These are phyloP conservation scores for Phaeoacremonium minimum DNA, from an alignment of 2,329 filamentous ascomycete species.

Conservation along the genomic window DNA sequence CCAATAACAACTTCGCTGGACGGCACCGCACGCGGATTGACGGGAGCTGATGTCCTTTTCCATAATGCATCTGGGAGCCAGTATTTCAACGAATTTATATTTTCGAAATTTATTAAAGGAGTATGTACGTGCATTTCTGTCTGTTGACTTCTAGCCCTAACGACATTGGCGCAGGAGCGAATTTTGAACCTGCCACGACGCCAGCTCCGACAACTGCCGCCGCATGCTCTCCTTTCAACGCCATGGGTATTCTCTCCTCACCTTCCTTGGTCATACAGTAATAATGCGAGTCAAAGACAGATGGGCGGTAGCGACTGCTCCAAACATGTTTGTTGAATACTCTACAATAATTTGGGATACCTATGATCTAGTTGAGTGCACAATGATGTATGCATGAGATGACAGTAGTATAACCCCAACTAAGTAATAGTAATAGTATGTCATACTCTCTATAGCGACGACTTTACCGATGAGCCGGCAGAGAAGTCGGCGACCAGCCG, in stretches of 20 bases:
- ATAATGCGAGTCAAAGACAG: too few relatives aligned
- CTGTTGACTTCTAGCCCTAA: neutral
- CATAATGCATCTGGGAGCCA: slow-evolving; percentile 25
- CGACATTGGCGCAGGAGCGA: slow-evolving; percentile 9
- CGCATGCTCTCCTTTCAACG: slow-evolving; percentile 19
- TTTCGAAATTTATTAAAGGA: slow-evolving; percentile 28
- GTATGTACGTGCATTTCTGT: slow-evolving; percentile 10
- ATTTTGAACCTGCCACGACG: slow-evolving; percentile 13
- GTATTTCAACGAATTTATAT: slow-evolving; percentile 30
- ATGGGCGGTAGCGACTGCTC: too few relatives aligned
- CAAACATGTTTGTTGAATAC: too few relatives aligned
- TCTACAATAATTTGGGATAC: too few relatives aligned
- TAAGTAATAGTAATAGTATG: too few relatives aligned
- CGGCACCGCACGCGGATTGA: neutral
- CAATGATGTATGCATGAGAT: too few relatives aligned
- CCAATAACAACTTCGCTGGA: neutral
- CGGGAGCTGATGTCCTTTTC: slow-evolving; percentile 19
- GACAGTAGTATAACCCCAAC: too few relatives aligned
- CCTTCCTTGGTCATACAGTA: too few relatives aligned
- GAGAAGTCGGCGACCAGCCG: too few relatives aligned
- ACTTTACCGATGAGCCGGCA: too few relatives aligned
- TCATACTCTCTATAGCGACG: too few relatives aligned
- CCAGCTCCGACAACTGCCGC: slow-evolving; percentile 6
- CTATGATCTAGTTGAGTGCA: too few relatives aligned
- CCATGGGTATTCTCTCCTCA: slow-evolving; percentile 25